These are phyloP conservation scores for Ustanciosporium gigantosporum DNA, from an alignment of 1,284 basidiomycete species.

Conservation along the genomic window DNA sequence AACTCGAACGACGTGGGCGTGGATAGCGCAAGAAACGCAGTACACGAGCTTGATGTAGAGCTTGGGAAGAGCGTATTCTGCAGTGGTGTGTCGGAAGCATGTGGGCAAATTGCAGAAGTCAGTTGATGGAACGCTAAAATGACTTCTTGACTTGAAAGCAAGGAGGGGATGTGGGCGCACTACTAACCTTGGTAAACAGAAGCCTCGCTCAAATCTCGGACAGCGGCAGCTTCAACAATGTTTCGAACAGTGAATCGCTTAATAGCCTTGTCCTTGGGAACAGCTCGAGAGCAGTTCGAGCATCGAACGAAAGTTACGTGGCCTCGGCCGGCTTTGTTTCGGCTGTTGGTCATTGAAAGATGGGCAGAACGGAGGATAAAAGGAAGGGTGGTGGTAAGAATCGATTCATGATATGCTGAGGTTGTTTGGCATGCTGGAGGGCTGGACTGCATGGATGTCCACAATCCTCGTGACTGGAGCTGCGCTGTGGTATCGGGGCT, in stretches of 20 bases:
- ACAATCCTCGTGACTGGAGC: too few relatives aligned
- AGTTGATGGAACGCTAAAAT: too few relatives aligned
- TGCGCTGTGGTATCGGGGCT: too few relatives aligned
- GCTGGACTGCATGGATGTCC: too few relatives aligned
- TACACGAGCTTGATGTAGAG: conserved; percentile 99
- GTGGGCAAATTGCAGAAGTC: too few relatives aligned
- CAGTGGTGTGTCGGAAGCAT: too few relatives aligned
- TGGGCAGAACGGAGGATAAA: neutral
- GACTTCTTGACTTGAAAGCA: too few relatives aligned
- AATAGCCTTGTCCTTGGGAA: conserved; percentile 87
- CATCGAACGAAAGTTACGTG: conserved; percentile 92
- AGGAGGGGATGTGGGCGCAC: too few relatives aligned
- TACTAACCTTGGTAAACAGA: conserved; percentile 85
- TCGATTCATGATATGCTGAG: too few relatives aligned
- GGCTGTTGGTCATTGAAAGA: too few relatives aligned
- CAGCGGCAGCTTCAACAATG: conserved; percentile 98
- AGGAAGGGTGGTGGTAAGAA: conserved; percentile 12
- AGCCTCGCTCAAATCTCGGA: conserved; percentile 95
- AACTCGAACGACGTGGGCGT: conserved; percentile 75
- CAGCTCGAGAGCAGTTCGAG: conserved; percentile 83
- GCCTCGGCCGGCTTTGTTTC: conserved; percentile 77
- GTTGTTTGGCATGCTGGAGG: too few relatives aligned
- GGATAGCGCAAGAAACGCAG: conserved; percentile 98
- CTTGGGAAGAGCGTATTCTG: conserved; percentile 96
- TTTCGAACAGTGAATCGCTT: conserved; percentile 99